Conservation (phyloP, 352 stramenopile species). For the Pythium monospermum region DNA sequence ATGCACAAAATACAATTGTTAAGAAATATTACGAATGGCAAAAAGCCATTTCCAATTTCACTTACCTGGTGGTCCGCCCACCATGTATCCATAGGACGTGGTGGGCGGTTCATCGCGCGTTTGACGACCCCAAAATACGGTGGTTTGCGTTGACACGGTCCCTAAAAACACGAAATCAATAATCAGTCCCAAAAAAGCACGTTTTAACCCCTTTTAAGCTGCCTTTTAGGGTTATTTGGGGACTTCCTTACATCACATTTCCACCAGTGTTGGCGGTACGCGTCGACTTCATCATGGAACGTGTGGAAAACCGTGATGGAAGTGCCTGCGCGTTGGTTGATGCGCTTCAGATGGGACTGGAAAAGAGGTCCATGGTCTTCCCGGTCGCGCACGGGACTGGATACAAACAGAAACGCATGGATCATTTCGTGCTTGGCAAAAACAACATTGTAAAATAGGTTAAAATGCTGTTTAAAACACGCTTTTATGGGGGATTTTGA, state of each 20-base stretch:
- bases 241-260: slow-evolving; percentile 77
- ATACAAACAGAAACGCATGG: slow-evolving; percentile 86
- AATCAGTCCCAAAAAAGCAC: neutral
- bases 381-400: slow-evolving; percentile 66
- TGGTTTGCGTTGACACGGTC: slow-evolving; percentile 40
- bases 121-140: slow-evolving; percentile 86
- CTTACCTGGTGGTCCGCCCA: slow-evolving; percentile 56
- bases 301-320: slow-evolving; percentile 87
- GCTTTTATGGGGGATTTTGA: too few species aligned
- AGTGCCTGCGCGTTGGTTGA: slow-evolving; percentile 57
- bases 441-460: too few species aligned
- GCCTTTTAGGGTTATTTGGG: too few species aligned
- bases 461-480: too few species aligned
- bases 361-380: slow-evolving; percentile 84
- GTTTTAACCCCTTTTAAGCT: neutral
- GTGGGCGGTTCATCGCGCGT: slow-evolving; percentile 82
- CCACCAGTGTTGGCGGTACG: slow-evolving; percentile 83
- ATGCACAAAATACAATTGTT: neutral
- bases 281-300: slow-evolving; percentile 87
- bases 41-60: too few species aligned
- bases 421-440: slow-evolving; percentile 86
- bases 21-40: neutral
- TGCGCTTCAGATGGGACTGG: slow-evolving; percentile 75
- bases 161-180: slow-evolving; percentile 25
- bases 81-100: slow-evolving; percentile 66